Evolutionary conservation across 352 stramenopile genomes (phyloP).

Genomic region (Phytopythium kandeliae): DNA sequence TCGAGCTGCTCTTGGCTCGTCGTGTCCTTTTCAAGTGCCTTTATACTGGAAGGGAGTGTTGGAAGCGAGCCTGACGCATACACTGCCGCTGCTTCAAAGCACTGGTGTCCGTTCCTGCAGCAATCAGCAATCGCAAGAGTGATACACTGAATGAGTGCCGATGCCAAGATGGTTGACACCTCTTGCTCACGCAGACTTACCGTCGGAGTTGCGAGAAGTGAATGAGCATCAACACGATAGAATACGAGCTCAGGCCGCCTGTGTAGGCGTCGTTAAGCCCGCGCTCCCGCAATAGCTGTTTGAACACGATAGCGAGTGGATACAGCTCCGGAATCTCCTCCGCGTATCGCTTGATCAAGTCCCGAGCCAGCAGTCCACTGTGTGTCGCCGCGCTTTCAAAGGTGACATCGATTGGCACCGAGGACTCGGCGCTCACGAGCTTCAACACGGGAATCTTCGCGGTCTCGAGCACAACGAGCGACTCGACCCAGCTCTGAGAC

Average conservation of each 20-base stretch:
- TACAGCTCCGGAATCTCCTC: slow-evolving; percentile 85
- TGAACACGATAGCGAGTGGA: slow-evolving; percentile 86
- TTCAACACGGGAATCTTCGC: slow-evolving; percentile 84
- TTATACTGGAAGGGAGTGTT: slow-evolving; percentile 20
- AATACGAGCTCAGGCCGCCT: slow-evolving; percentile 89
- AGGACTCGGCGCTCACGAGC: slow-evolving; percentile 65
- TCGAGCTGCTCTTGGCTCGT: background rate
- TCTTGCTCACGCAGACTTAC: slow-evolving; percentile 9
- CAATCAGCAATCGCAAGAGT: background rate
- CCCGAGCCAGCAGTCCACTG: slow-evolving; percentile 71
- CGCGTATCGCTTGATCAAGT: slow-evolving; percentile 83
- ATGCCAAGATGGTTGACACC: too few species aligned
- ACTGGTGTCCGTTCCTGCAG: slow-evolving; percentile 28
- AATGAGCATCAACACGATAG: slow-evolving; percentile 91
- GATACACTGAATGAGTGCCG: background rate
- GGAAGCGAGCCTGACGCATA: slow-evolving; percentile 59
- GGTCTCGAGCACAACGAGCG: slow-evolving; percentile 72
- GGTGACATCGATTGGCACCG: slow-evolving; percentile 82
- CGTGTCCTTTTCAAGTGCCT: background rate
- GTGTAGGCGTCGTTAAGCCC: slow-evolving; percentile 91
- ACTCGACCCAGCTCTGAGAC: slow-evolving; percentile 72
- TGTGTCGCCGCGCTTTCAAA: slow-evolving; percentile 81
- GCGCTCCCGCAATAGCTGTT: slow-evolving; percentile 85
- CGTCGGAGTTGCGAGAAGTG: slow-evolving; percentile 78
- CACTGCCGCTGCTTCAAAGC: slow-evolving; percentile 50